These are phyloP conservation scores for Leccinum pachyderme DNA, from an alignment of 1,284 basidiomycete genomes.

Conservation along the genomic window DNA sequence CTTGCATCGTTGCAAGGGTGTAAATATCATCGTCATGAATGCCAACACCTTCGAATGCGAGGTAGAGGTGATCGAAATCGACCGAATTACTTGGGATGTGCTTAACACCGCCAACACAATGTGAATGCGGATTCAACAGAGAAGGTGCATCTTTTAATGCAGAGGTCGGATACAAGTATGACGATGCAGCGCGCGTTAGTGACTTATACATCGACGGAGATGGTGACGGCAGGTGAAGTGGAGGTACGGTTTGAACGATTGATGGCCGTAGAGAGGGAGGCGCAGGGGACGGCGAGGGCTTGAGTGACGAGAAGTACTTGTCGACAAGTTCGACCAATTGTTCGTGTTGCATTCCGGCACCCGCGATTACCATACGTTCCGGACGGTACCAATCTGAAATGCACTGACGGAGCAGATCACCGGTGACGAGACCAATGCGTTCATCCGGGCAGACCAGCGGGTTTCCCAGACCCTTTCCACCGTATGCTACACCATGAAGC, in stretches of 20 bases:
- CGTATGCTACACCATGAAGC: constrained; percentile 85
- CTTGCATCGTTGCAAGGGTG: constrained; percentile 91
- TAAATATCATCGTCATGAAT: constrained; percentile 96
- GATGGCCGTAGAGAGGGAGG: constrained; percentile 35
- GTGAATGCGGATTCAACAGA: constrained; percentile 45
- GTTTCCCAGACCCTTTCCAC: constrained; percentile 81
- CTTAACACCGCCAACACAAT: constrained; percentile 84
- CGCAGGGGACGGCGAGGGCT: constrained; percentile 36
- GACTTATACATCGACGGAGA: constrained; percentile 62
- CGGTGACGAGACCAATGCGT: background rate
- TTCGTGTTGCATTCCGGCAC: constrained; percentile 89
- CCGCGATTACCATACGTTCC: constrained; percentile 92
- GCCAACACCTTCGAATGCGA: constrained; percentile 90
- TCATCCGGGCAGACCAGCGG: constrained; percentile 20
- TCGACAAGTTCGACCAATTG: constrained; percentile 83
- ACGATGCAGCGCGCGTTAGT: constrained; percentile 68
- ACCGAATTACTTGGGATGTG: constrained; percentile 69
- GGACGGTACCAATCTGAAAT: constrained; percentile 88
- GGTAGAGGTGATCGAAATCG: constrained; percentile 92
- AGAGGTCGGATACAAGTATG: constrained; percentile 60
- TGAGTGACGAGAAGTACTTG: constrained; percentile 80
- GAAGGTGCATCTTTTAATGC: constrained; percentile 27
- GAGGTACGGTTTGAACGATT: constrained; percentile 38
- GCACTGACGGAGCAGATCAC: constrained; percentile 42
- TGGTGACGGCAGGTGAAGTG: constrained; percentile 55